phyloP scores from a whole-genome alignment of 1,139 yeast species.

The Candida tropicalis region DNA sequence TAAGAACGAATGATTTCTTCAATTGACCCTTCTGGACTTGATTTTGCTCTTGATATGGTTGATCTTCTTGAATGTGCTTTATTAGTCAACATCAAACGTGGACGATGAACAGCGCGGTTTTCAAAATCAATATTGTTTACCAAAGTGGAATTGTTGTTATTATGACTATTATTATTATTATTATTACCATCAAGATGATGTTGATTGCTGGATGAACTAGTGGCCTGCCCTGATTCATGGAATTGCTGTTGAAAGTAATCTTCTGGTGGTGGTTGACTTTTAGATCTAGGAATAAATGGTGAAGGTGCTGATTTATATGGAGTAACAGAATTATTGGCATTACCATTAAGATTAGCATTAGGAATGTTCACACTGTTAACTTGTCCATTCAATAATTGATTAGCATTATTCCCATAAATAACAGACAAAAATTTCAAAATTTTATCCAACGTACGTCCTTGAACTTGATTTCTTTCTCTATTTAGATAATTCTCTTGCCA shows the following conservation, averaged over 20 bases:
- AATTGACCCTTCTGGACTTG: slow-evolving; percentile 26
- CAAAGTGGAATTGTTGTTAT: slow-evolving; percentile 3
- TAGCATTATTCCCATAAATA: slow-evolving; percentile 69
- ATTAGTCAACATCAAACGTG: slow-evolving; percentile 47
- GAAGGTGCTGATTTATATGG: slow-evolving; percentile 11
- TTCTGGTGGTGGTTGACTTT: slow-evolving; percentile 12
- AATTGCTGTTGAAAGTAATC: slow-evolving; percentile 6
- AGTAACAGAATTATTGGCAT: slow-evolving; percentile 10
- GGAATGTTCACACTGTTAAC: slow-evolving; percentile 15
- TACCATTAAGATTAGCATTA: slow-evolving; percentile 1
- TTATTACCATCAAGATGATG: slow-evolving; percentile 1
- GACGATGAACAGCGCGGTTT: slow-evolving; percentile 28
- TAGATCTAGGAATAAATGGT: slow-evolving; percentile 12
- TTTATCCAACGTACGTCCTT: slow-evolving; percentile 84
- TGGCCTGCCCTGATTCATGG: neutral
- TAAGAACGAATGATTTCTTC: slow-evolving; percentile 42
- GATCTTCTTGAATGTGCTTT: slow-evolving; percentile 34
- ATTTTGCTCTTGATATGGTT: slow-evolving; percentile 13
- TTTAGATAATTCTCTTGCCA: slow-evolving; percentile 89
- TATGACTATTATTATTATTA: slow-evolving; percentile 8
- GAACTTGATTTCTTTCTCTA: slow-evolving; percentile 82
- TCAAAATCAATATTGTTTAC: slow-evolving; percentile 13
- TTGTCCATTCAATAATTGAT: slow-evolving; percentile 48
- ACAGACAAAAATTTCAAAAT: slow-evolving; percentile 86
- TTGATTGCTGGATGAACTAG: neutral